Base-by-base conservation (phyloP, 306 rosid species). In the Ochetophila trinervis region DNA sequence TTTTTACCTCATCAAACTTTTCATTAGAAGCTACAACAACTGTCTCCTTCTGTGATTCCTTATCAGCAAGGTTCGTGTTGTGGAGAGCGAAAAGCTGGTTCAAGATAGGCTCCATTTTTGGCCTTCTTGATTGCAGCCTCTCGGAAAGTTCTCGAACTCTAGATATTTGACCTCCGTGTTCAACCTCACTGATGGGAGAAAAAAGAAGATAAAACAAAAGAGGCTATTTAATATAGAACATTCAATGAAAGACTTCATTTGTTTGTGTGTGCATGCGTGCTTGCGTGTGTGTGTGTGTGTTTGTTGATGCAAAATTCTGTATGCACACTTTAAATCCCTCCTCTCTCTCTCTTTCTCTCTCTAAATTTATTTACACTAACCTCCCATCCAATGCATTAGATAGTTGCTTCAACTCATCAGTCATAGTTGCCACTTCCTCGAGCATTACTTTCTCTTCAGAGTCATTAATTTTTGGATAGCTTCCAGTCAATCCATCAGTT, bases 351-450 rank as follows among this genome's bases (percentile, higher is more conserved):
- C n/a, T n/a, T n/a, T 27, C 32, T 4, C 32, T 27, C 4, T 27
- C 32, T 4, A 27, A 37, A 7, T 10, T 0, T 0, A 6, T 1
- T 14, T 2, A 35, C 34, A 47, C 79, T 57, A 15, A 82, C 87
- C 66, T 67, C 54, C 11, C 37, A 53, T 23, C 61, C 76, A 82
- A 16, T 57, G 63, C 47, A 5, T 62, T 54, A 20, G 49, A 66
- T 68, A 79, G 73, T 65, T 68, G 71, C 62, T 52, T 70, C 65
- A 61, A 34, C 65, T 71, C 79, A 58, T 61, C 79, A 47, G 50
- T 55, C 62, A 82, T 57, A 32, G 62, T 8, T 8, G 7, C 51
- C 37, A 45, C 24, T 50, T 71, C 75, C 16, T 17, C 67, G 30
- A 17, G 40, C 32, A 3, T 16, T 52, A 4, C 58, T 36, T 71